Base-by-base conservation (phyloP, 129 eudicot genomes). In the Flaveria ramosissima region DNA sequence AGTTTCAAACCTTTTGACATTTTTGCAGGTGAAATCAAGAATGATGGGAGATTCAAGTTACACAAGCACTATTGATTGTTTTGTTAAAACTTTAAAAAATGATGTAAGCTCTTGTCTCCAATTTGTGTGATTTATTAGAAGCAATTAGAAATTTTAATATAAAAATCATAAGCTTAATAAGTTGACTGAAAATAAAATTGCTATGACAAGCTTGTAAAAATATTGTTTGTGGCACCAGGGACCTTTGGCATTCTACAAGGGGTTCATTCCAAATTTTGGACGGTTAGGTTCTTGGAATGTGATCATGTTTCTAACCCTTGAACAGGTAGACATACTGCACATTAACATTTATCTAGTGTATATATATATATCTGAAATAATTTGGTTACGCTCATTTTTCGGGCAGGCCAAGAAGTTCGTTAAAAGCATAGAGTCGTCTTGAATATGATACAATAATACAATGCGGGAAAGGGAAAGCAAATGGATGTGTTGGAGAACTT, bases 241-340 rank as follows among this genome's bases (percentile, higher is more conserved):
- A 62, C 96, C 98, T 81, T 70, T 92, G 39, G 98, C 98, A 70
- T 92, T 92, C 80, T 92, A 92, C 78, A 92, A 92, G 78, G 98
- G 98, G 78, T 92, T 90, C 51, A 88, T 92, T 69, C 98, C 98
- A 57, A 92, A 92, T 76, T 92, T 92, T 80, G 96, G 93, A 73
- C 86, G 98, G 74, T 85, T 92, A 68, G 98, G 98, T 45, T 92
- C 98, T 20, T 92, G 98, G 98, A 92, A 92, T 62, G 98, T 92
- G 77, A 88, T 92, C 78, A 92, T 92, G 98, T 92, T 92, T 86
- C 72, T 92, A 76, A 92, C 98, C 8, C 81, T 92, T 69, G 96
- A 92, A 82, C 98, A 92, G 94, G 96, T 66, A 41, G 7, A 6
- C 41, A 36, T 6, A 2, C 9, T 6, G 15, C 19, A 41, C 9